Evolutionary conservation across 805 yeast genomes (phyloP).

Genomic region (Myxozyma neotropica): DNA sequence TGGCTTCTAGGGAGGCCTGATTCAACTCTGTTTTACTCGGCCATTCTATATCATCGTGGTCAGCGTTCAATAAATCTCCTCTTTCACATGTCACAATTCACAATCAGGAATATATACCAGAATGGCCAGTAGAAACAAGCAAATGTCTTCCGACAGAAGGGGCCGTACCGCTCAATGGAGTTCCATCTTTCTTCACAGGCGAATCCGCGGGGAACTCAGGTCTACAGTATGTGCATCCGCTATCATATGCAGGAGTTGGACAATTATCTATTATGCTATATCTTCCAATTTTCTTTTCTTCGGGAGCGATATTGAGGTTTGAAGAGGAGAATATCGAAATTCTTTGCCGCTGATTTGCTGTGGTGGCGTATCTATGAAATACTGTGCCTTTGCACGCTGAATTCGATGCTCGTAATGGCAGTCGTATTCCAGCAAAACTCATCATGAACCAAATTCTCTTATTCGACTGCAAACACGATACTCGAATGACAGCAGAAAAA

Average conservation of each 20-base stretch:
- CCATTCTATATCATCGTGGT: too few relatives aligned
- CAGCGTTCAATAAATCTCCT: too few relatives aligned
- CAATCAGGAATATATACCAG: constrained; percentile 32
- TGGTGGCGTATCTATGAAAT: neutral
- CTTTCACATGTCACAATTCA: neutral
- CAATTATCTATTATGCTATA: constrained; percentile 42
- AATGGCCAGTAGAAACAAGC: constrained; percentile 53
- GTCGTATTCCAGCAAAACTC: too few relatives aligned
- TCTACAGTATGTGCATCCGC: constrained; percentile 64
- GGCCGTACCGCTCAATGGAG: constrained; percentile 52
- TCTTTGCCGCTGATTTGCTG: constrained; percentile 1
- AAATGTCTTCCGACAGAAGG: constrained; percentile 59
- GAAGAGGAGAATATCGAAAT: neutral
- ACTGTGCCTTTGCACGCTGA: neutral
- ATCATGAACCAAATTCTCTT: too few relatives aligned
- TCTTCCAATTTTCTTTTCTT: neutral
- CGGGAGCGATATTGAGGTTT: neutral
- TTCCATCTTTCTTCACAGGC: constrained; percentile 47
- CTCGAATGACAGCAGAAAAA: too few relatives aligned
- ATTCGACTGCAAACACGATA: too few relatives aligned
- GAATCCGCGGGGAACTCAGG: constrained; percentile 49
- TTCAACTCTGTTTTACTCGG: constrained; percentile 50
- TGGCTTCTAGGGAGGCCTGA: constrained; percentile 11
- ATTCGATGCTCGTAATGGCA: too few relatives aligned
- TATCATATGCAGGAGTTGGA: constrained; percentile 56